Conservation (phyloP, 495 filamentous ascomycete species). For the Tuber magnatum region DNA sequence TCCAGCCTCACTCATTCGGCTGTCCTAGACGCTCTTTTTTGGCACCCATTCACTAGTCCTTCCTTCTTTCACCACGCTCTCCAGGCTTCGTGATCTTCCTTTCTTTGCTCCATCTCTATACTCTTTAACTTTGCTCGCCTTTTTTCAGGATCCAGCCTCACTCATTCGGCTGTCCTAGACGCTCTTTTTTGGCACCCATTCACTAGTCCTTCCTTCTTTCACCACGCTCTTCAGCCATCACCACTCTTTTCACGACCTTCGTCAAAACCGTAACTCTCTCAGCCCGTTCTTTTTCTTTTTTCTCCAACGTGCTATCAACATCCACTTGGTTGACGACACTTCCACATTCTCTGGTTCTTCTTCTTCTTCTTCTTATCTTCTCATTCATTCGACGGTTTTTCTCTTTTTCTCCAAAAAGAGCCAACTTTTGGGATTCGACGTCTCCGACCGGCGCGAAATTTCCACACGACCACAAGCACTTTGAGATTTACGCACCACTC, state of each 20-base stretch:
- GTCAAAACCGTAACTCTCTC: conserved; percentile 14
- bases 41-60: conserved; percentile 36
- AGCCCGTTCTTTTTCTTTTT: conserved; percentile 35
- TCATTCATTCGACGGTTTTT: conserved; percentile 17
- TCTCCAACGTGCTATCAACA: conserved; percentile 36
- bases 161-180: conserved; percentile 43
- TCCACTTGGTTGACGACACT: conserved; percentile 36
- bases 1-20: conserved; percentile 43
- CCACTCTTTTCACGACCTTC: conserved; percentile 27
- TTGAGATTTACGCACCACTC: conserved; percentile 20
- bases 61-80: conserved; percentile 40
- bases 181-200: conserved; percentile 41
- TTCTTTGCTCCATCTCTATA: conserved; percentile 34
- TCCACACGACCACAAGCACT: conserved; percentile 36
- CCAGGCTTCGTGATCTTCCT: conserved; percentile 37
- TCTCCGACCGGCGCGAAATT: conserved; percentile 41
- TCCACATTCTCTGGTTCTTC: conserved; percentile 36
- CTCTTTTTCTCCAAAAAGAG: conserved; percentile 21
- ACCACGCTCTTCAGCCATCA: too few species aligned
- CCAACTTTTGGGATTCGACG: conserved; percentile 30
- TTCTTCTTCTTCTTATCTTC: conserved; percentile 27
- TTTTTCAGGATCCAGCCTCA: conserved; percentile 43
- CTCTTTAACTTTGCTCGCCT: conserved; percentile 41
- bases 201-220: conserved; percentile 35
- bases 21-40: conserved; percentile 43